These are phyloP conservation scores for Fusarium sp. DNA, from an alignment of 2,329 filamentous ascomycete species.

Conservation along the genomic window DNA sequence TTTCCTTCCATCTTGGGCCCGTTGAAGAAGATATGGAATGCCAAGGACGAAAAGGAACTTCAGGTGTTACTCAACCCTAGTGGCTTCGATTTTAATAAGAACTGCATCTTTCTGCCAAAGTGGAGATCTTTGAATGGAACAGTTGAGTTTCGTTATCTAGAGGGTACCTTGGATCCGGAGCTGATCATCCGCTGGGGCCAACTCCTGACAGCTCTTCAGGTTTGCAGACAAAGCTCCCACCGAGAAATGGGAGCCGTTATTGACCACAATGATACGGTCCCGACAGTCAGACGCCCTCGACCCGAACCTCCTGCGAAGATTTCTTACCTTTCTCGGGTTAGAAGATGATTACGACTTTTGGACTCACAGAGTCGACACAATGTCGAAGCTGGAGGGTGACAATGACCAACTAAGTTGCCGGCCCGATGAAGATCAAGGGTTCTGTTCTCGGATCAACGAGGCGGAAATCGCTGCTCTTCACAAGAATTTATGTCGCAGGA, in stretches of 20 bases:
- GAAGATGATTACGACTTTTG: constrained; percentile 29
- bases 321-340: constrained; percentile 27
- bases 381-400: background rate
- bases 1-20: background rate
- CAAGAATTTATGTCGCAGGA: constrained; percentile 11
- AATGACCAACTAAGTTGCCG: too few species aligned
- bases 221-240: constrained; percentile 36
- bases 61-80: background rate
- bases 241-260: constrained; percentile 17
- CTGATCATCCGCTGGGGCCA: constrained; percentile 36
- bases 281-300: background rate
- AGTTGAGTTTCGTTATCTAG: constrained; percentile 39
- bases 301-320: constrained; percentile 4
- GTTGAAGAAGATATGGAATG: constrained; percentile 29
- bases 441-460: background rate
- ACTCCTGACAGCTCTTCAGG: constrained; percentile 33
- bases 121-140: constrained; percentile 3
- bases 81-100: background rate
- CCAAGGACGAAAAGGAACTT: background rate
- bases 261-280: constrained; percentile 2
- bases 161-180: constrained; percentile 36
- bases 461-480: background rate
- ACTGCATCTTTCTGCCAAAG: constrained; percentile 6
- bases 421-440: background rate
- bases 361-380: background rate